Conservation (phyloP, 2,329 filamentous ascomycete species). For the Fusarium nodosum region DNA sequence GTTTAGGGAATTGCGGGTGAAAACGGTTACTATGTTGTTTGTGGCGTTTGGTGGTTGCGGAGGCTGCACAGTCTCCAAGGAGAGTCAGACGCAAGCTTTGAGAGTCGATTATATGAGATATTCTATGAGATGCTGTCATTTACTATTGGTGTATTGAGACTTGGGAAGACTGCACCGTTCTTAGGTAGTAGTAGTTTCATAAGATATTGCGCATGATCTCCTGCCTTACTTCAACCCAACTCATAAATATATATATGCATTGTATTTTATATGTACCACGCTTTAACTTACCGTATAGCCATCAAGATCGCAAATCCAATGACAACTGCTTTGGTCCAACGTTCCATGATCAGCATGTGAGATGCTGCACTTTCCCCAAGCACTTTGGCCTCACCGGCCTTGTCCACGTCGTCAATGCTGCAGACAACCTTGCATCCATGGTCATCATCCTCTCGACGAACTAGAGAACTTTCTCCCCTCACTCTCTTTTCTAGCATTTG, state of each 20-base stretch:
- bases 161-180: background rate
- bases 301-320: conserved; percentile 13
- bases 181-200: too few relatives aligned
- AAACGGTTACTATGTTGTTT: conserved; percentile 3
- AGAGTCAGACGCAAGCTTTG: background rate
- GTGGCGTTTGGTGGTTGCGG: background rate
- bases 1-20: conserved; percentile 16
- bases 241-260: background rate
- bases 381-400: conserved; percentile 43
- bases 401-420: conserved; percentile 53
- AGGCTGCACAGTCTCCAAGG: background rate
- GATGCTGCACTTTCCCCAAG: conserved; percentile 48
- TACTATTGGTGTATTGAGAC: too few relatives aligned
- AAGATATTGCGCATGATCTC: background rate
- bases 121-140: background rate
- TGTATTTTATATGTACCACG: background rate
- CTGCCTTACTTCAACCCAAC: background rate
- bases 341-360: conserved; percentile 2
- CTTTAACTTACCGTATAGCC: background rate
- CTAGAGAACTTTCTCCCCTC: conserved; percentile 52
- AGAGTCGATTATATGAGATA: background rate
- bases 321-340: conserved; percentile 4
- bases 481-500: background rate
- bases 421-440: conserved; percentile 50
- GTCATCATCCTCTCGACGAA: conserved; percentile 49